phyloP scores from a whole-genome alignment of 345 rosid genomes.

The Physaria fendleri region DNA sequence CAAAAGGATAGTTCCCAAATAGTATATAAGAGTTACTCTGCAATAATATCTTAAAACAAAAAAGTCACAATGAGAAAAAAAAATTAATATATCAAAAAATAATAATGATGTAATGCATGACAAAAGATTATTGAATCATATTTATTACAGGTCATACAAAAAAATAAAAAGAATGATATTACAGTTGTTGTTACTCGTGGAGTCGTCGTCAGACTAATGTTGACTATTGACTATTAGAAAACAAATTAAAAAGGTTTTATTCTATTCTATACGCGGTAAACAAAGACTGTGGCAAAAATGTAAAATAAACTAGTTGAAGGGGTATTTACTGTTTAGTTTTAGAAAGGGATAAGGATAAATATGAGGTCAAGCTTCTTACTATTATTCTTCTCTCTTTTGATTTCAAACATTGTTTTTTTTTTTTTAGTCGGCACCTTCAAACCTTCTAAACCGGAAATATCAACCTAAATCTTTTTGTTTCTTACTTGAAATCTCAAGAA shows the following conservation, averaged over 20 bases:
- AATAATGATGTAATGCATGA: background rate
- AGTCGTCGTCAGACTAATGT: background rate
- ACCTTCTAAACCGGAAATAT: background rate
- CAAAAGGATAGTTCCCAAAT: no score
- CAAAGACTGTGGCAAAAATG: slow-evolving; percentile 20
- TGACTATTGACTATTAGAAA: background rate
- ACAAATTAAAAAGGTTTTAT: no score
- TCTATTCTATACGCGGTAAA: slow-evolving; percentile 19
- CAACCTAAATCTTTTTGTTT: background rate
- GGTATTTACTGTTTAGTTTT: slow-evolving; percentile 1
- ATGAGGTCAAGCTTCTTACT: slow-evolving; percentile 1
- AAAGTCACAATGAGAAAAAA: no score
- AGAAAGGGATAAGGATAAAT: slow-evolving; percentile 28
- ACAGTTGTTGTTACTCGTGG: background rate
- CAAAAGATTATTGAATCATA: background rate
- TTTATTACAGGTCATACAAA: no score
- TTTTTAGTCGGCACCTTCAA: no score
- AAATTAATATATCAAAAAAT: background rate
- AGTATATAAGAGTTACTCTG: no score
- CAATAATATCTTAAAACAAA: no score
- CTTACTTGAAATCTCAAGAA: background rate
- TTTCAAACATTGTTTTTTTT: no score
- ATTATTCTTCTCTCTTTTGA: slow-evolving; percentile 10
- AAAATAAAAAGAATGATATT: background rate
- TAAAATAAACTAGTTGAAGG: slow-evolving; percentile 15